phyloP scores from a whole-genome alignment of 2,329 filamentous ascomycete species.

The Metarhizium album region DNA sequence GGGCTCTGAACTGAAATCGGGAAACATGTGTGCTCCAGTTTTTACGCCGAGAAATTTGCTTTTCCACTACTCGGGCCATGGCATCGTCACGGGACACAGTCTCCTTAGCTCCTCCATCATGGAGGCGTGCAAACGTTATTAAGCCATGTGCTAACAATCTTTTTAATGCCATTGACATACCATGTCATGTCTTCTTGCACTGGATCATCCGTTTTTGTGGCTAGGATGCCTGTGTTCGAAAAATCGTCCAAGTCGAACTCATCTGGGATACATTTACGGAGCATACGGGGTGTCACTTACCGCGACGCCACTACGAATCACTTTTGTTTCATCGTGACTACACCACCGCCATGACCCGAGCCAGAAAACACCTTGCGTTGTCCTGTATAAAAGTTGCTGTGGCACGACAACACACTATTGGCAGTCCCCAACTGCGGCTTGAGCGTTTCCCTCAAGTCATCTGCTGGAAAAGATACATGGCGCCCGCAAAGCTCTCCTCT shows the following conservation, averaged over 20 bases:
- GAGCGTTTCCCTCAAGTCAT: conserved; percentile 19
- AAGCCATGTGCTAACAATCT: background rate
- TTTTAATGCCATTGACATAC: background rate
- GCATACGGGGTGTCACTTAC: background rate
- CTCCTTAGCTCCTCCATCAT: background rate
- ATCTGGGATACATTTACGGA: background rate
- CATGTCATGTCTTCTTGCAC: background rate
- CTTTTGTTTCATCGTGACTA: no score
- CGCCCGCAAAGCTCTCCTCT: conserved; percentile 32
- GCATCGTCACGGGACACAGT: background rate
- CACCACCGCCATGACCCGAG: no score
- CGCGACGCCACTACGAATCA: no score
- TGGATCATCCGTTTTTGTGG: background rate
- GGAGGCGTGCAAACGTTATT: background rate
- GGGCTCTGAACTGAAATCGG: background rate
- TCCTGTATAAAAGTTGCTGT: background rate
- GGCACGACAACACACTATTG: background rate
- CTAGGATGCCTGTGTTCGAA: background rate
- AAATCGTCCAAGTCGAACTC: background rate
- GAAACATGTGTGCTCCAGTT: background rate
- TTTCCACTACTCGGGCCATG: background rate
- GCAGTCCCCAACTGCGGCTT: background rate
- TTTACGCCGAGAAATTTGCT: background rate
- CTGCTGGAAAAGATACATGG: conserved; percentile 47
- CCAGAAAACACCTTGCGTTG: background rate